Percentiles rank a stretch among this genome's conserved stretches.
Conservation (phyloP, 805 yeast species). For the Maudiozyma turicensis region DNA sequence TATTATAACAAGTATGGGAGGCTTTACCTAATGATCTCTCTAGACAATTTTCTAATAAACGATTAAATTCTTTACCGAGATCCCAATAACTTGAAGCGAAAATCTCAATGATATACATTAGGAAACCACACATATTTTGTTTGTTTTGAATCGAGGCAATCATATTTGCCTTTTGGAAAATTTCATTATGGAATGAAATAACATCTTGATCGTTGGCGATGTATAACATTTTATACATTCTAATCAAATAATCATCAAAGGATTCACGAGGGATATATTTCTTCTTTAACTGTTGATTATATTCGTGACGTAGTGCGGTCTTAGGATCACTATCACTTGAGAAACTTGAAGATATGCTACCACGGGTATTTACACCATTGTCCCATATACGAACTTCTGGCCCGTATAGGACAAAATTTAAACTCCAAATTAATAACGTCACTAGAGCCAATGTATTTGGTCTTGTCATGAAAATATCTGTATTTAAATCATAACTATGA, state of each 20-base stretch:
- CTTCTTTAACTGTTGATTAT: constrained; percentile 6
- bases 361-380: constrained; percentile 4
- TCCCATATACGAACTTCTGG: constrained; percentile 33
- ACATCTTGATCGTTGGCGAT: constrained; percentile 27
- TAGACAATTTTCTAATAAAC: constrained; percentile 43
- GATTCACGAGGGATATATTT: constrained; percentile 33
- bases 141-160: constrained; percentile 34
- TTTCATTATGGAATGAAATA: constrained; percentile 33
- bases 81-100: constrained; percentile 42
- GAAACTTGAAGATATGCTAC: neutral
- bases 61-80: constrained; percentile 46
- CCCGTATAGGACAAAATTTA: constrained; percentile 39
- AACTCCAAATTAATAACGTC: constrained; percentile 40
- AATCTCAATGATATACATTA: constrained; percentile 36
- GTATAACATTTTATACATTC: constrained; percentile 34
- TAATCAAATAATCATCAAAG: constrained; percentile 41
- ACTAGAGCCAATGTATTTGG: constrained; percentile 29
- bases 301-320: neutral
- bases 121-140: constrained; percentile 47
- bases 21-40: constrained; percentile 43
- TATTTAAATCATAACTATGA: constrained; percentile 39
- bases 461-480: constrained; percentile 39
- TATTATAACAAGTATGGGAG: constrained; percentile 39
- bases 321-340: neutral
- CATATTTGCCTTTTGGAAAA: constrained; percentile 34